Base-by-base conservation (phyloP, 805 yeast genomes). In the Saturnispora quitensis region DNA sequence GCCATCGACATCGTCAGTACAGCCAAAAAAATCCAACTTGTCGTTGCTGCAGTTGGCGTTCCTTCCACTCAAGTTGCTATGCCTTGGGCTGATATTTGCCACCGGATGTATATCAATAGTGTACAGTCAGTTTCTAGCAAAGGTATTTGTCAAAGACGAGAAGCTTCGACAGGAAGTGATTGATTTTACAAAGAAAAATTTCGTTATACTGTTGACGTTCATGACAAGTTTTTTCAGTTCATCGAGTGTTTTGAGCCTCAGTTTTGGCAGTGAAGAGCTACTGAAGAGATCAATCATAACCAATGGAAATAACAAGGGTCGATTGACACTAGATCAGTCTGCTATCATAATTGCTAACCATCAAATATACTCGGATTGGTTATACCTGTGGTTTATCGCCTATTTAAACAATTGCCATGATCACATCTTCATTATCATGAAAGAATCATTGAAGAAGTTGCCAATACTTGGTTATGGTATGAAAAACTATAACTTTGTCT, bases 341-440 rank as follows among this genome's bases (percentile, higher is more conserved):
- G 71, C 72, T 13, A 59, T 91, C 2, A 64, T 84, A 45, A 82
- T 90, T 35, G 80, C 93, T n/a, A 91, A 91, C 63, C 98, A 91
- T 67, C 97, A 90, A 68, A 84, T 91, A 24, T 91, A 91, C 65
- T 81, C 91, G 3, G 99, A 91, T 65, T 91, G 99, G 99, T 74
- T 86, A 10, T 89, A 79, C 60, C 58, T 89, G 51, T 91, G 99
- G 99, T 91, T 87, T 80, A 54, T 86, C 20, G 72, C 86, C 0
- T 85, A 87, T 64, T 75, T 89, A 5, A 78, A 88, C 12, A 66
- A 74, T n/a, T 66, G 82, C 43, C 78, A 83, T 8, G 85, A 84
- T 38, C 73, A 78, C 46, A 73, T 90, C 9, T 80, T 75, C 58
- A 89, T 91, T 53, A 77, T 89, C 54, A 72, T 90, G 65, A 91